These are phyloP conservation scores for Adansonia gregorii DNA, from an alignment of 441 rosid genomes.

Conservation along the genomic window DNA sequence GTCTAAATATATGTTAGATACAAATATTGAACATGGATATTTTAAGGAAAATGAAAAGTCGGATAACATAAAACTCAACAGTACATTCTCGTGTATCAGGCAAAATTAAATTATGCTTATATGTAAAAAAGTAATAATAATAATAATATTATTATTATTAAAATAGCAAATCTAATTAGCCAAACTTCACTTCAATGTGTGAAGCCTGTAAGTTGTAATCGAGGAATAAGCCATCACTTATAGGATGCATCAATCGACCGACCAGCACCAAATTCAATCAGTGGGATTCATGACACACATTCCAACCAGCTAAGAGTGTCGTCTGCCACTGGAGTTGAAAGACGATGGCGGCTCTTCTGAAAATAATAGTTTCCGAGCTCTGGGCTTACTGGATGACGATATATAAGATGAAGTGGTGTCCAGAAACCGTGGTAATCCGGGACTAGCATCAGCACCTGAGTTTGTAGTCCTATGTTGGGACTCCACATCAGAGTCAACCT, in stretches of 20 bases:
- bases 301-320: background rate
- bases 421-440: background rate
- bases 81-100: background rate
- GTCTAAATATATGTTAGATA: background rate
- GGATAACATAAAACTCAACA: background rate
- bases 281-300: background rate
- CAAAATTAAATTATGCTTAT: background rate
- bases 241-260: background rate
- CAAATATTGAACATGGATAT: background rate
- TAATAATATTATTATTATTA: background rate
- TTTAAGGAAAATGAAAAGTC: background rate
- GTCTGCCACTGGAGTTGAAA: slow-evolving; percentile 7
- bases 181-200: background rate
- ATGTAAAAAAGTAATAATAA: background rate
- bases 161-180: background rate
- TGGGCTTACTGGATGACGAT: background rate
- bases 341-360: slow-evolving; percentile 16
- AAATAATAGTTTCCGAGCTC: slow-evolving; percentile 20
- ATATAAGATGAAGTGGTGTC: background rate
- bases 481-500: slow-evolving; percentile 36
- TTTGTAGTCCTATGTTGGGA: slow-evolving; percentile 20
- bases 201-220: background rate
- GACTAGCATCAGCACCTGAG: slow-evolving; percentile 15
- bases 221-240: background rate
- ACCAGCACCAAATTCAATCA: background rate